Evolutionary conservation across 2,329 filamentous ascomycete species (phyloP), one percentile per base, ranked within the genome.

Genomic region (Calycina marina): DNA sequence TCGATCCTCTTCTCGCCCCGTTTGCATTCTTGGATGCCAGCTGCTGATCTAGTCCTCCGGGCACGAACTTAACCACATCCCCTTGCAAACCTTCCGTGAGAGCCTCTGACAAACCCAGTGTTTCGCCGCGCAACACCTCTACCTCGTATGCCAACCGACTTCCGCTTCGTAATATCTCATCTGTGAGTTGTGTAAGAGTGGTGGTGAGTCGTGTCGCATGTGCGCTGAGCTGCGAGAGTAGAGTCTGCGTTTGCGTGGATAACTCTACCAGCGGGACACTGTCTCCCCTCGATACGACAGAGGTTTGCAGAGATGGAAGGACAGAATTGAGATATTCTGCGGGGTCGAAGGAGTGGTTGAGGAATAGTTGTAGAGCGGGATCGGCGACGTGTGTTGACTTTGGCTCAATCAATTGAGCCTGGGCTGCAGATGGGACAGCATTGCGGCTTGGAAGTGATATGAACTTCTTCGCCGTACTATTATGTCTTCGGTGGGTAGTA

Each of bases 141-240:
- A 96, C 88, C 56, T 96, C 83, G 51, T 98, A 98, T 13, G 86
- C 84, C 36, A 98, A 61, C 4, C 88, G 70, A 42, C 82, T 84
- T 15, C 86, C 83, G 48, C 83, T 86, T 36, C 90, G 72, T 40
- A 98, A 58, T 41, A 98, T 96, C 45, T 96, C 90, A 55, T 98
- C 88, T 8, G 90, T 94, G 38, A 96, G 63, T 49, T 88, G 77
- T 18, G 85, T 93, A 36, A 98, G 66, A 28, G 76, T 81, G 33
- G 68, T 74, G 10, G 85, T 84, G 5, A 94, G 62, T 28, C 85
- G 72, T 12, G 83, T 78, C 2, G 85, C 93, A 53, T 94, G 84
- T 6, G 83, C 79, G 50, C 82, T 92, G 48, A 96, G 72, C 49
- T 88, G 81, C 1, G 85, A 82, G 28, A 94, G 66, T n/a, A 92